Conservation (phyloP, 345 rosid species). For the Syzygium aromaticum region DNA sequence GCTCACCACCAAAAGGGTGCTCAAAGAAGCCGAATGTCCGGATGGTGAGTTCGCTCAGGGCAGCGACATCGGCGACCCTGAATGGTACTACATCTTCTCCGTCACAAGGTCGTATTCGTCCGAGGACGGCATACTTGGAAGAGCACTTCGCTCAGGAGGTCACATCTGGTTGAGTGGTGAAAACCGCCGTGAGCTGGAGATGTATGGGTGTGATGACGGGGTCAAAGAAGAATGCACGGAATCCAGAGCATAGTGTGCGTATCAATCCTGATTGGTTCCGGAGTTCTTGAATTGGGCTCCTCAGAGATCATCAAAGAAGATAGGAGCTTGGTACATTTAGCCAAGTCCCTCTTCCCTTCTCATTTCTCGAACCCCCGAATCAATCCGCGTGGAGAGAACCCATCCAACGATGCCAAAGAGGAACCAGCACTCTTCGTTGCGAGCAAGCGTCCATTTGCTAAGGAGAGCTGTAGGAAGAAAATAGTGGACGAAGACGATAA, state of each 20-base stretch:
- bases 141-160: not conserved
- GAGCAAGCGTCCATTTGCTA: not conserved
- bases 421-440: not conserved
- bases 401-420: not conserved
- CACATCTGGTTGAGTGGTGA: constrained; percentile 12
- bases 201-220: constrained; percentile 6
- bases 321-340: not conserved
- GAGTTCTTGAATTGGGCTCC: constrained; percentile 19
- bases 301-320: constrained; percentile 5
- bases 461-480: not conserved
- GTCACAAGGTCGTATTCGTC: constrained; percentile 1
- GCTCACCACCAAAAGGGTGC: not conserved
- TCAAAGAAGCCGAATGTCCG: not conserved
- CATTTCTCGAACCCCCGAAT: not conserved
- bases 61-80: not conserved
- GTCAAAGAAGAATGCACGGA: constrained; percentile 14
- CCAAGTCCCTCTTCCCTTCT: constrained; percentile 6
- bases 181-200: constrained; percentile 4
- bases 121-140: not conserved
- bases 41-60: not conserved
- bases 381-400: not conserved
- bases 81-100: constrained; percentile 11
- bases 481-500: not conserved
- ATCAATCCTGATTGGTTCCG: constrained; percentile 1
- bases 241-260: constrained; percentile 10